Evolutionary conservation across 75 land plant species (phyloP), one percentile per base, ranked within the genome.

Genomic region (Cupressus sempervirens): DNA sequence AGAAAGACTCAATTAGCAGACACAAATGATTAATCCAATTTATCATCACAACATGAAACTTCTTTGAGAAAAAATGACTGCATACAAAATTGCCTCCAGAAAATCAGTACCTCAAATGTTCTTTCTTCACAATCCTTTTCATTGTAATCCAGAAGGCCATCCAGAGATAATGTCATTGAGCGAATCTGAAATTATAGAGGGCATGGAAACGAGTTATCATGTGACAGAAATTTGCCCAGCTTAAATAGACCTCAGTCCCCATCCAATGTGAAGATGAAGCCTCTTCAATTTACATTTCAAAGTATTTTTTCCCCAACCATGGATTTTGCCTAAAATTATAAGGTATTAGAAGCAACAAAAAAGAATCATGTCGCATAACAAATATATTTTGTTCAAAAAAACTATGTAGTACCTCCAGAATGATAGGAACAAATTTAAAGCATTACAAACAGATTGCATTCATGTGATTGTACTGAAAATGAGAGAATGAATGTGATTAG

Each of bases 51-150:
- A 74, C 16, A 11, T 18, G 20, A 13, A 15, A 73, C 29, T 13
- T 12, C 0, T 67, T n/a, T 40, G 68, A 40, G 2, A 35, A 23
- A 56, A 41, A 26, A 32, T 36, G 36, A 58, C 67, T 13, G 26
- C 8, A 20, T 30, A 45, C 11, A 26, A 48, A 82, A 35, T 23
- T 15, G 32, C 35, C 6, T 11, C 26, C 8, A 58, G 8, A 56
- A 56, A 43, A 2, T 32, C 16, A 77, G 77, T 77, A 98, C 99
- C 98, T 98, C 98, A 89, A 96, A 98, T 34, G 97, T 95, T 56
- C 96, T 90, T 86, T 96, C 99, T 43, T 94, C 96, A 83, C 89
- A 86, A 62, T 98, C 98, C 74, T 94, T 93, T 79, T 96, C 98
- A 86, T 88, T 93, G 82, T 98, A 98, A 81, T 95, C 97, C 84